Base-by-base conservation (phyloP, 331 rosid species). In the Telfairia occidentalis region DNA sequence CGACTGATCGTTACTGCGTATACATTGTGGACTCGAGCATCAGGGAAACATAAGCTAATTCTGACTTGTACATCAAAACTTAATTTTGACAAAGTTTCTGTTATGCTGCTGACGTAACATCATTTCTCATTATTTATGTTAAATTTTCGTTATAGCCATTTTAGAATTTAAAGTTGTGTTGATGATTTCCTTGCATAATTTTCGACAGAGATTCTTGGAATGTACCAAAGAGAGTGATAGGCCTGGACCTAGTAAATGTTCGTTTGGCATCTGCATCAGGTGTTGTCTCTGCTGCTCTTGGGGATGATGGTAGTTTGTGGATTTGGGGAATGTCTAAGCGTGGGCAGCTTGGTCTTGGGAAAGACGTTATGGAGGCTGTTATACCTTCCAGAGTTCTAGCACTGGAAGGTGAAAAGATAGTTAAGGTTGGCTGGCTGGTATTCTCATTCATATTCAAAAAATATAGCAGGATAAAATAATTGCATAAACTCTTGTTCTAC, bases 311-410 rank as follows among this genome's bases (percentile, higher is more conserved):
- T 32, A 88, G 96, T 74, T 45, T 94, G 71, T 94, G 96, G 92
- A 87, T 89, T 7, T 94, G 97, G 97, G 98, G 98, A 18, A 90
- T 76, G 83, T 94, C 96, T 1, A 89, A 85, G 73, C 96, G 91
- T 1, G 98, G 97, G 32, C 98, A 90, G 82, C 92, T 91, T 76
- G 97, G 97, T 19, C 92, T 91, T 61, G 97, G 96, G 16, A 76
- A 85, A 63, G 77, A 81, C 24, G 53, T 87, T 65, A 78, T 60
- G 3, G 86, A 87, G 79, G 88, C 96, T 64, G 24, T 85, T 76
- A 53, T 70, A 32, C 95, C 96, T 49, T 77, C 91, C 61, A 83
- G 78, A 77, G 78, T 93, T 71, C 80, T 87, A 82, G 87, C 86
- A 52, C 90, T 93, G 46, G 79, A 92, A 3, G 85, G 88, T 58